A percentile compares a stretch with the other conserved stretches of the same genome.
Conservation (phyloP, 768 basidiomycete species). For the Sistotremastrum suecicum region DNA sequence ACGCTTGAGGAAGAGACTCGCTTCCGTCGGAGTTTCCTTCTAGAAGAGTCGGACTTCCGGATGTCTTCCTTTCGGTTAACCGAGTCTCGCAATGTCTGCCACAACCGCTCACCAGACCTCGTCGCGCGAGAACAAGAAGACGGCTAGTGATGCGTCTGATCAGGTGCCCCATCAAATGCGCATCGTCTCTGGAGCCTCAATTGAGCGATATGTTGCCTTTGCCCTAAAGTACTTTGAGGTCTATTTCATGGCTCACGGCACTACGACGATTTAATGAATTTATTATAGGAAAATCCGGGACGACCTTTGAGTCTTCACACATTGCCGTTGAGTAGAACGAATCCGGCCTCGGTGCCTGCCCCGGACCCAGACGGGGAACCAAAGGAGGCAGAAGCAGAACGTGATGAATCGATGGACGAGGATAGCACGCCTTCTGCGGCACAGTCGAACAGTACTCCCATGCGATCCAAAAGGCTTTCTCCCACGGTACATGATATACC, state of each 20-base stretch:
- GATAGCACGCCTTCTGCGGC: background rate
- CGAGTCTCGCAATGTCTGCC: too few species aligned
- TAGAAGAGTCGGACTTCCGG: too few species aligned
- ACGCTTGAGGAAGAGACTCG: too few species aligned
- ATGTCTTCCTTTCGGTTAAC: too few species aligned
- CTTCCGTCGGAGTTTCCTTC: too few species aligned
- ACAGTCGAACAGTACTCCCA: constrained; percentile 17
- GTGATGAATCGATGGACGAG: constrained; percentile 8
- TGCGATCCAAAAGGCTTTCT: constrained; percentile 8
- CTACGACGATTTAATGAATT: background rate
- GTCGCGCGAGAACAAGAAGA: too few species aligned
- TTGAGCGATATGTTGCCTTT: constrained; percentile 21
- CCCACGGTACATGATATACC: constrained; percentile 27
- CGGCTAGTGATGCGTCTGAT: too few species aligned
- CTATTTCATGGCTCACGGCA: constrained; percentile 8
- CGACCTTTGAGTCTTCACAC: constrained; percentile 46
- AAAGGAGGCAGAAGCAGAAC: constrained; percentile 5
- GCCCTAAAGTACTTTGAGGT: constrained; percentile 43
- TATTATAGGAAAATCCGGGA: constrained; percentile 29
- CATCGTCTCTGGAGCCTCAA: too few species aligned
- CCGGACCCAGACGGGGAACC: constrained; percentile 1
- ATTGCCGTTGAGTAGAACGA: constrained; percentile 20
- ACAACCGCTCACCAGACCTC: too few species aligned
- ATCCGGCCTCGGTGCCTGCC: background rate
- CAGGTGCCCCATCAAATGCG: too few species aligned